Evolutionary conservation across 352 stramenopile species (phyloP).

Genomic region (Plasmopara muralis): DNA sequence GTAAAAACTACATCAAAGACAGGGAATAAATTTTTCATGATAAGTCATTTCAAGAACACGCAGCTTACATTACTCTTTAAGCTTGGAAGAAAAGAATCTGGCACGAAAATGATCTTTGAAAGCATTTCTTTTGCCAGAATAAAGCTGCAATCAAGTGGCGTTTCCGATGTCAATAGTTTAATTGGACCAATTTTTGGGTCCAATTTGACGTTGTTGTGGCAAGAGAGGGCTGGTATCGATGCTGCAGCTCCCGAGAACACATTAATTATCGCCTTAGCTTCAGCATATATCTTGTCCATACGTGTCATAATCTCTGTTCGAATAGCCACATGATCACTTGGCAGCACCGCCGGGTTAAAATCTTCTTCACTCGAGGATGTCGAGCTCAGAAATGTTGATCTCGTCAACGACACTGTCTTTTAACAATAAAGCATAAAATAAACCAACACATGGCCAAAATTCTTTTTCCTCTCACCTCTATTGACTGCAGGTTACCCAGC

Average conservation of each 20-base stretch:
- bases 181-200: slow-evolving; percentile 17
- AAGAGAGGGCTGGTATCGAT: slow-evolving; percentile 13
- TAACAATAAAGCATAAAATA: neutral
- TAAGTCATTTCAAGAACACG: neutral
- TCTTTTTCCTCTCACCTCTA: slow-evolving; percentile 15
- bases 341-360: slow-evolving; percentile 1
- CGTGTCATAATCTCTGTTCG: slow-evolving; percentile 18
- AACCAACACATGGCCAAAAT: neutral
- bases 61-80: slow-evolving; percentile 5
- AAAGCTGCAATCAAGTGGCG: slow-evolving; percentile 22
- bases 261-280: slow-evolving; percentile 23
- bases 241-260: slow-evolving; percentile 15
- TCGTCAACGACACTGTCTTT: slow-evolving; percentile 20
- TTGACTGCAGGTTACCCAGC: slow-evolving; percentile 13
- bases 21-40: neutral
- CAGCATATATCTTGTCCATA: slow-evolving; percentile 25
- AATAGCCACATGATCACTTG: slow-evolving; percentile 10
- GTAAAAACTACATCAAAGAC: neutral
- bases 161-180: slow-evolving; percentile 22
- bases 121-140: slow-evolving; percentile 15
- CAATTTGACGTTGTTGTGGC: slow-evolving; percentile 18
- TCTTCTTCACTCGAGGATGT: slow-evolving; percentile 1
- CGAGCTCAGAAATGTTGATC: slow-evolving; percentile 11
- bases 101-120: slow-evolving; percentile 15
- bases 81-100: slow-evolving; percentile 5